Base-by-base conservation (phyloP, 345 rosid species). In the Eucalyptus fibrosa region DNA sequence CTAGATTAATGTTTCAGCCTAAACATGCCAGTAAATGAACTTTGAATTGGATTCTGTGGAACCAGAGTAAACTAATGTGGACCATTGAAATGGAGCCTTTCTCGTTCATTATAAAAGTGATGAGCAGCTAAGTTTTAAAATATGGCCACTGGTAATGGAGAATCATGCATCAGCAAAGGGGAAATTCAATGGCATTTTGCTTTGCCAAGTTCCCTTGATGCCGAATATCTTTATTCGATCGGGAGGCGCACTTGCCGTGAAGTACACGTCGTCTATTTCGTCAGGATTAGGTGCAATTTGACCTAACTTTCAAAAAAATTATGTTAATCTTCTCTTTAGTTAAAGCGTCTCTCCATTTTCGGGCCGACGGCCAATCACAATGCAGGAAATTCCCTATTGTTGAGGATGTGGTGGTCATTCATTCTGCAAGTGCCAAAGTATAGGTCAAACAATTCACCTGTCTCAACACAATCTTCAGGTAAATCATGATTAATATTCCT, bases 111-210 rank as follows among this genome's bases (percentile, higher is more conserved):
- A 77, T 40, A 40, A 77, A 77, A 40, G 85, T 40, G 85, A 77
- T 77, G 85, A 77, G 47, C 47, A 42, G 85, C 85, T 40, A 77
- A 40, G 85, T 77, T 77, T 40, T 21, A 40, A 40, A 77, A 77
- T 77, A 5, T 91, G 72, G 90, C 55, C 88, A 72, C 91, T 19
- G 86, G 89, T 90, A 91, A 93, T 89, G 94, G 92, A 89, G 96
- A 94, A 93, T 92, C 95, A 92, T 92, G 88, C 94, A 91, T 93
- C 94, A 92, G 92, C 92, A 90, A 42, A 69, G 49, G 88, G 45
- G 88, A 89, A 93, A 90, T 86, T 85, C 90, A 86, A 56, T 90
- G 86, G 92, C 89, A 91, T 88, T 72, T 88, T 81, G 65, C 91
- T 91, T 92, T 91, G 88, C 88, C 72, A 30, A 87, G 89, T 88